Evolutionary conservation across 345 rosid genomes (phyloP).

Genomic region (Viola odorata): DNA sequence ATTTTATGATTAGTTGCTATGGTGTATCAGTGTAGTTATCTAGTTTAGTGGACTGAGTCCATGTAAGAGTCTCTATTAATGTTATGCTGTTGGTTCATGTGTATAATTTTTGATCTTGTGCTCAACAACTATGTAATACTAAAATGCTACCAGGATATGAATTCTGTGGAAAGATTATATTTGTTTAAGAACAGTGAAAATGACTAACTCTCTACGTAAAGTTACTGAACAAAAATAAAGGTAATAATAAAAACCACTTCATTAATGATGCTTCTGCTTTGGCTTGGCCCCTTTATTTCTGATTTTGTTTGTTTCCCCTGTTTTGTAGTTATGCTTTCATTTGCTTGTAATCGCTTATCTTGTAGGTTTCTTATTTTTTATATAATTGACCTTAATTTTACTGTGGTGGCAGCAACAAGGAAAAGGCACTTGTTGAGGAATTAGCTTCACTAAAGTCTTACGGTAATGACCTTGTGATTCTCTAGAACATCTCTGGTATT

Average conservation of each 20-base stretch:
- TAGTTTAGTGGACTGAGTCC: no score
- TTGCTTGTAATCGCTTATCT: background rate
- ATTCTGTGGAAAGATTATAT: background rate
- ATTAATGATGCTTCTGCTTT: background rate
- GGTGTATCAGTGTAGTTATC: no score
- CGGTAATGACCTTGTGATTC: slow-evolving; percentile 27
- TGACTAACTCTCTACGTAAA: background rate
- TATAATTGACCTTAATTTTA: background rate
- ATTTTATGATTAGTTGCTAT: no score
- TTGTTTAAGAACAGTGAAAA: background rate
- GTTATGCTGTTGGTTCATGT: no score
- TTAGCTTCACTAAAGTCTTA: slow-evolving; percentile 49
- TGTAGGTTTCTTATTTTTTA: background rate
- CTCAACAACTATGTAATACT: no score
- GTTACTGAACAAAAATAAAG: background rate
- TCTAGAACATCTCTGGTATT: slow-evolving; percentile 31
- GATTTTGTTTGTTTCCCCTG: background rate
- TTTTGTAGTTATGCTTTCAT: background rate
- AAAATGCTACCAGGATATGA: background rate
- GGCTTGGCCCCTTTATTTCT: no score
- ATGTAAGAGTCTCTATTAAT: no score
- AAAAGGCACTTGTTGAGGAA: slow-evolving; percentile 59
- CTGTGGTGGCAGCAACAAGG: slow-evolving; percentile 45
- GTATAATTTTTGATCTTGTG: no score
- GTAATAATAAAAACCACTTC: background rate